These are phyloP conservation scores for Saksenaea oblongispora DNA, from an alignment of 371 early-diverging fungal genomes.

Conservation along the genomic window DNA sequence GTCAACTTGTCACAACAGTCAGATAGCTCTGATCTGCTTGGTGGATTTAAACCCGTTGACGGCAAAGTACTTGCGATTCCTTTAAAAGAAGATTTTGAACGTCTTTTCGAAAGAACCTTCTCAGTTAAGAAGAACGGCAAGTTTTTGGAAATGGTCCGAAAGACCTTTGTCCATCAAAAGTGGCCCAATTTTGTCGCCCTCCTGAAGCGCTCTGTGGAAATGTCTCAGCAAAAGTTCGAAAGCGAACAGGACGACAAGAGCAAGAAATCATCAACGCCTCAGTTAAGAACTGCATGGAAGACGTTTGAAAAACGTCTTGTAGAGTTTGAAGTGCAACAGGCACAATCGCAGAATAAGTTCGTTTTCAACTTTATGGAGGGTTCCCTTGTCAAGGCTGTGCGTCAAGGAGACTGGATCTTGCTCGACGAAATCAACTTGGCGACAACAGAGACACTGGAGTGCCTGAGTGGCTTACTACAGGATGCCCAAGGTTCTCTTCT, in stretches of 20 bases:
- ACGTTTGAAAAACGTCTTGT: conserved; percentile 57
- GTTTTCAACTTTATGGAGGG: conserved; percentile 97
- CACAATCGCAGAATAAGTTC: conserved; percentile 77
- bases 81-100: conserved; percentile 83
- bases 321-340: conserved; percentile 72
- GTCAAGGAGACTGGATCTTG: conserved; percentile 95
- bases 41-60: conserved; percentile 97
- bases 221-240: conserved; percentile 70
- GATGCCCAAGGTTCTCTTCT: conserved; percentile 77
- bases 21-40: conserved; percentile 96
- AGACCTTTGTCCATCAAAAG: conserved; percentile 69
- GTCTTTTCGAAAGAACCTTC: conserved; percentile 85
- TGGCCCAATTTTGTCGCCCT: conserved; percentile 81
- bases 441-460: conserved; percentile 92
- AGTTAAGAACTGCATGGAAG: conserved; percentile 62
- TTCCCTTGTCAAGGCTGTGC: conserved; percentile 88
- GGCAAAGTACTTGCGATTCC: conserved; percentile 78
- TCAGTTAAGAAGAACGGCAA: conserved; percentile 83
- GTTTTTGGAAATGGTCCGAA: conserved; percentile 81
- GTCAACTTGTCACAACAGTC: conserved; percentile 99
- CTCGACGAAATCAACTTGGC: conserved; percentile 99
- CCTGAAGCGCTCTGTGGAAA: conserved; percentile 71
- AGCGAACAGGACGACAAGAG: conserved; percentile 37
- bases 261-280: conserved; percentile 44
- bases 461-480: conserved; percentile 90